Evolutionary conservation across 306 rosid genomes (phyloP), one percentile per base, ranked within the genome.

Genomic region (Urtica urens): DNA sequence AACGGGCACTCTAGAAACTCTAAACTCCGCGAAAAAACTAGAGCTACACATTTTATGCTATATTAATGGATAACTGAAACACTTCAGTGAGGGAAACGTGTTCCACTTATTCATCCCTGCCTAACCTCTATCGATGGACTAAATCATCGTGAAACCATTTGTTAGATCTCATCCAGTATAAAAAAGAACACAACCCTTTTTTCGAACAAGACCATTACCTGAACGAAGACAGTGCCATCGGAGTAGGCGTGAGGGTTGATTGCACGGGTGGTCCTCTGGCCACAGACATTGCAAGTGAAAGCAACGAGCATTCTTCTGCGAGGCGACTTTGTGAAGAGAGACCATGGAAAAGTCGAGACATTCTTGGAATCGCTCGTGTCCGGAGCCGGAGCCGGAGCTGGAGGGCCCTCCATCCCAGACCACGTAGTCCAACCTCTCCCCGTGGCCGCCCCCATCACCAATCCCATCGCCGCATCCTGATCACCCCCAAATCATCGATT

Each of bases 361-460:
- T 79, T 79, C 20, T 64, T 58, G 1, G 55, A 49, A 38, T 64
- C 69, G 51, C 51, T 30, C 34, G 70, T 93, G 1, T 81, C 99
- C 45, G 99, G 94, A 60, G 56, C 69, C 34, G 94, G 51, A 6
- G 99, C 99, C 45, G 99, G 94, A 60, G 56, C 69, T 34, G 94
- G 51, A 6, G 99, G 99, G 1, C 99, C 95, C 69, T 85, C 99
- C 99, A 90, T 85, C 27, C 99, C 99, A 2, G 99, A 90, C 44
- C 88, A 93, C 10, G 99, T 90, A 2, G 94, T 90, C 99, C 99
- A 90, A 30, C 99, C 99, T 69, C 87, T 85, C 26, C 92, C 99
- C 0, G 68, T 41, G 0, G 95, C 99, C 12, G 99, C 95, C 65
- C 84, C 68, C 76, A 90, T 70, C 59, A 81, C 95, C 70, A 90